These are phyloP conservation scores for Asterophora parasitica DNA, from an alignment of 768 basidiomycete species.

Conservation along the genomic window DNA sequence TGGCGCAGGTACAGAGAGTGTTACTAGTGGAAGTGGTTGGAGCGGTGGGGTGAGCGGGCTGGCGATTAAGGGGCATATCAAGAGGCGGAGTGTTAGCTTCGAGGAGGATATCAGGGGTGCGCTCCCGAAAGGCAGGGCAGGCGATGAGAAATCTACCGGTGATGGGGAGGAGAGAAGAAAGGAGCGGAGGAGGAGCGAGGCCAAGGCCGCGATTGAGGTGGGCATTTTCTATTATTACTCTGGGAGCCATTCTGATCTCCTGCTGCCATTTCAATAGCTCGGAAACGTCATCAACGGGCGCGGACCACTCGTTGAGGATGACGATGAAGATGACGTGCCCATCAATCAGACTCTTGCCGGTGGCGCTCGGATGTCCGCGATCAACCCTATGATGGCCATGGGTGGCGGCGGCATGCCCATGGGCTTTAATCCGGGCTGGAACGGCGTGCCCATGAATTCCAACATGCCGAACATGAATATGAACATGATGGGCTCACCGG, in stretches of 20 bases:
- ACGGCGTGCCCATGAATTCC: slow-evolving; percentile 15
- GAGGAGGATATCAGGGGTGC: slow-evolving; percentile 41
- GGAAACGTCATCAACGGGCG: slow-evolving; percentile 85
- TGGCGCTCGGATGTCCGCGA: slow-evolving; percentile 34
- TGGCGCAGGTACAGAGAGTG: slow-evolving; percentile 4
- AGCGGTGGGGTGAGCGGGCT: slow-evolving; percentile 33
- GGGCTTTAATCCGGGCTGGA: slow-evolving; percentile 22
- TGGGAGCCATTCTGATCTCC: neutral
- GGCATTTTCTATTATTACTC: slow-evolving; percentile 21
- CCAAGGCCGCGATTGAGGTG: slow-evolving; percentile 87
- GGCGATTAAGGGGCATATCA: slow-evolving; percentile 31
- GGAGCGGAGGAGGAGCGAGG: slow-evolving; percentile 71
- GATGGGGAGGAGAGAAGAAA: slow-evolving; percentile 36
- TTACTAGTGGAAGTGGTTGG: slow-evolving; percentile 19
- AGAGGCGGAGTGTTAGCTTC: slow-evolving; percentile 67
- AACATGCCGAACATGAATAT: slow-evolving; percentile 17
- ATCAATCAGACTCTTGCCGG: slow-evolving; percentile 35
- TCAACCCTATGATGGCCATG: slow-evolving; percentile 44
- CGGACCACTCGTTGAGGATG: slow-evolving; percentile 54
- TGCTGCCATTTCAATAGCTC: slow-evolving; percentile 43
- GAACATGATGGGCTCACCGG: slow-evolving; percentile 24
- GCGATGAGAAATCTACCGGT: slow-evolving; percentile 16
- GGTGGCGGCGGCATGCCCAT: slow-evolving; percentile 30
- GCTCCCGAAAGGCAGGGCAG: slow-evolving; percentile 2
- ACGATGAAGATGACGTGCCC: slow-evolving; percentile 47